Conservation (phyloP, 352 stramenopile species). For the Hyaloperonospora arabidopsidis region DNA sequence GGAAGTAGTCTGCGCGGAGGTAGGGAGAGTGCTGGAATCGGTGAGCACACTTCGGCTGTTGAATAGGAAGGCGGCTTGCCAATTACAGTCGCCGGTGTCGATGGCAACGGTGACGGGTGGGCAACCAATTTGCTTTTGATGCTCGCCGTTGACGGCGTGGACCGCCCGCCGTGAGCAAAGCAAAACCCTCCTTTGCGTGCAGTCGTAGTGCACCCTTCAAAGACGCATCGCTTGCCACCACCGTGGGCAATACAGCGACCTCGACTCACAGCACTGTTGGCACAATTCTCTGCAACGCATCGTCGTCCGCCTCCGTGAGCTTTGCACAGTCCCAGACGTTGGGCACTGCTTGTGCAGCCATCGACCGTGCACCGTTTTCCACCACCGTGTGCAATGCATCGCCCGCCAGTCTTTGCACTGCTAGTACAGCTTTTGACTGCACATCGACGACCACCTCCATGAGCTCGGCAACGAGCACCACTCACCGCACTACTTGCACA, state of each 20-base stretch:
- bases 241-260: constrained; percentile 81
- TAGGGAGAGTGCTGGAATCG: constrained; percentile 23
- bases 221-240: constrained; percentile 70
- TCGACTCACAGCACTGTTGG: constrained; percentile 75
- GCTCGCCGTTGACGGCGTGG: constrained; percentile 8
- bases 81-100: constrained; percentile 9
- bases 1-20: constrained; percentile 26
- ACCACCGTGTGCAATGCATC: constrained; percentile 76
- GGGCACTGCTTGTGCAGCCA: constrained; percentile 64
- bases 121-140: constrained; percentile 17
- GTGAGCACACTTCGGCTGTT: constrained; percentile 9
- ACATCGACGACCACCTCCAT: constrained; percentile 71
- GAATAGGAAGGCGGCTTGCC: constrained; percentile 13
- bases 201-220: constrained; percentile 66
- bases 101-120: constrained; percentile 4
- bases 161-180: constrained; percentile 69
- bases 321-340: constrained; percentile 80
- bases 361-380: constrained; percentile 74
- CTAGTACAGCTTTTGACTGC: constrained; percentile 62
- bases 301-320: constrained; percentile 76
- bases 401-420: constrained; percentile 76
- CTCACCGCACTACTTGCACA: constrained; percentile 79
- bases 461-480: constrained; percentile 70
- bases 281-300: constrained; percentile 52
- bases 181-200: constrained; percentile 74